Evolutionary conservation across 306 rosid genomes (phyloP).

Genomic region (Cucurbita argyrosperma): DNA sequence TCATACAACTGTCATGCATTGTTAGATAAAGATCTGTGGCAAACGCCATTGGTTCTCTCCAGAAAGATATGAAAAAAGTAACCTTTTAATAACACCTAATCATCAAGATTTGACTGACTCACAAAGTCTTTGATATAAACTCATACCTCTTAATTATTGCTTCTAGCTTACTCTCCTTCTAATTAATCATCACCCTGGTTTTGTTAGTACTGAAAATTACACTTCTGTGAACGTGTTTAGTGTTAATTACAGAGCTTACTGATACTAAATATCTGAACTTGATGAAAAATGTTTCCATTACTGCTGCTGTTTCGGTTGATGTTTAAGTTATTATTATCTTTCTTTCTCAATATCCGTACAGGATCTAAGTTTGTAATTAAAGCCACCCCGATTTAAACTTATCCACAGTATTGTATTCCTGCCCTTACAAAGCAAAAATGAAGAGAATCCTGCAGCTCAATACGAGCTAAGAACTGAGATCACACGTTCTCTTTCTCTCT

Average conservation of each 20-base stretch:
- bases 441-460: conserved; percentile 5
- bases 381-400: neutral
- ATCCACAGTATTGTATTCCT: neutral
- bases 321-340: neutral
- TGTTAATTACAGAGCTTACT: too few relatives aligned
- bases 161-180: neutral
- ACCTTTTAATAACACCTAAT: neutral
- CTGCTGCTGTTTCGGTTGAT: neutral
- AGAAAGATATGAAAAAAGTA: neutral
- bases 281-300: neutral
- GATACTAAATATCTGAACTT: neutral
- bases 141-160: neutral
- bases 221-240: too few relatives aligned
- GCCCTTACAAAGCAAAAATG: neutral
- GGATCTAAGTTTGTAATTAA: neutral
- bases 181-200: neutral
- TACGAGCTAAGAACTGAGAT: conserved; percentile 26
- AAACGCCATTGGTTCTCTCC: neutral
- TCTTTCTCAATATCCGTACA: neutral
- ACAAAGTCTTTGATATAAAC: neutral
- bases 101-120: neutral
- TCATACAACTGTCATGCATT: conserved; percentile 40
- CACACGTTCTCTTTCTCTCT: conserved; percentile 10
- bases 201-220: neutral
- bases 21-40: conserved; percentile 13